Conservation (phyloP, 805 yeast genomes). For the Ascoidea asiatica region DNA sequence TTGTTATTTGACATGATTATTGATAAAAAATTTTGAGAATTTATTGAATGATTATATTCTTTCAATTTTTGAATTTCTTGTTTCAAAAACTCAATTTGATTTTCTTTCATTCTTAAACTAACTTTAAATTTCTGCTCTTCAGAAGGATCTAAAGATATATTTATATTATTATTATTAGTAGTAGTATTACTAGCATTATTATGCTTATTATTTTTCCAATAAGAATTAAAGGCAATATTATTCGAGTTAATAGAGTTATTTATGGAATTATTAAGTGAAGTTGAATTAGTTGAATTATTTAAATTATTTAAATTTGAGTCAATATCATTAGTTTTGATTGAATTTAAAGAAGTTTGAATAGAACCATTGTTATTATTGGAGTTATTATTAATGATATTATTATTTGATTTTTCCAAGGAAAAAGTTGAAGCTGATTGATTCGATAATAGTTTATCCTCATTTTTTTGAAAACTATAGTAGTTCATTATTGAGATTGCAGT, state of each 20-base stretch:
- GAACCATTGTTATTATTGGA: not conserved
- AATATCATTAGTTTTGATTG: conserved; percentile 5
- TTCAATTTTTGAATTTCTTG: conserved; percentile 27
- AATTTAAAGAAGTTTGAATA: conserved; percentile 1
- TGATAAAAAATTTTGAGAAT: conserved; percentile 17
- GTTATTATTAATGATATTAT: not conserved
- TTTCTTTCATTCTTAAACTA: conserved; percentile 42
- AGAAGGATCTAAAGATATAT: not conserved
- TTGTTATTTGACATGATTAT: conserved; percentile 23
- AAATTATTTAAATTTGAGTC: conserved; percentile 6
- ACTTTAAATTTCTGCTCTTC: conserved; percentile 24
- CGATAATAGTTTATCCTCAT: no score
- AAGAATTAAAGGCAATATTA: not conserved
- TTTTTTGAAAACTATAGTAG: no score
- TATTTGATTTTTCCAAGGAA: no score
- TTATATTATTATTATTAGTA: no score
- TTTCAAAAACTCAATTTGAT: conserved; percentile 32
- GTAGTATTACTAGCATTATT: not conserved
- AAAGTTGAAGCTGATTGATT: no score
- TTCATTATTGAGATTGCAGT: no score
- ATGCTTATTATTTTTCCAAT: not conserved
- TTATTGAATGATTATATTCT: conserved; percentile 6
- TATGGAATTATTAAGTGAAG: no score
- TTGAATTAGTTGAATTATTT: not conserved
- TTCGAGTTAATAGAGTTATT: no score